phyloP scores from a whole-genome alignment of 768 basidiomycete genomes.

The Neoboletus magnificus region DNA sequence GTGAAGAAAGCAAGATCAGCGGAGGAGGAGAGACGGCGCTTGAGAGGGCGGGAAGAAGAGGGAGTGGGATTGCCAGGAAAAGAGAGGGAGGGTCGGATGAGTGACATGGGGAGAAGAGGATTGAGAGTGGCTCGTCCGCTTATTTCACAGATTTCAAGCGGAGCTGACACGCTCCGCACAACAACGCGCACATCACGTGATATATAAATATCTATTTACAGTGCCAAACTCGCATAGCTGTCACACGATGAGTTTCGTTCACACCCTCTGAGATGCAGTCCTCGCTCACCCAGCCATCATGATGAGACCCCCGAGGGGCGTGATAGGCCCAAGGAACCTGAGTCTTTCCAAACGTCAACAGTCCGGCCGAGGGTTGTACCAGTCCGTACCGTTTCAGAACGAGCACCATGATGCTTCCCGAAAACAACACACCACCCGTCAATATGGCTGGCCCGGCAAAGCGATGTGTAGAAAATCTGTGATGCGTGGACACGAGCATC shows the following conservation, averaged over 20 bases:
- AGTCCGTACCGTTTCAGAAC: constrained; percentile 44
- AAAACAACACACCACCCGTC: constrained; percentile 56
- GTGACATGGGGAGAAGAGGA: constrained; percentile 25
- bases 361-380: neutral
- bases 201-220: constrained; percentile 31
- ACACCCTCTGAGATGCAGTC: neutral
- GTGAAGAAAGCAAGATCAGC: constrained; percentile 59
- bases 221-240: constrained; percentile 53
- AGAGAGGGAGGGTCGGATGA: constrained; percentile 16
- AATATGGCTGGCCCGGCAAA: constrained; percentile 70
- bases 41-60: constrained; percentile 35
- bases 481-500: constrained; percentile 60
- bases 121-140: constrained; percentile 9
- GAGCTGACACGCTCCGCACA: constrained; percentile 37
- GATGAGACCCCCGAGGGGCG: constrained; percentile 59
- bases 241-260: constrained; percentile 5
- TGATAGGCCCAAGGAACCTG: constrained; percentile 58
- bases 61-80: constrained; percentile 23
- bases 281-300: constrained; percentile 66
- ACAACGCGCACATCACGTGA: constrained; percentile 43
- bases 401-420: constrained; percentile 56
- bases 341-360: constrained; percentile 31
- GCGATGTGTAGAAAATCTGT: constrained; percentile 51
- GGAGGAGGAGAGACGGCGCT: constrained; percentile 48
- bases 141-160: constrained; percentile 40